Evolutionary conservation across 495 filamentous ascomycete species (phyloP).

Genomic region (Penicillium maclennaniae): DNA sequence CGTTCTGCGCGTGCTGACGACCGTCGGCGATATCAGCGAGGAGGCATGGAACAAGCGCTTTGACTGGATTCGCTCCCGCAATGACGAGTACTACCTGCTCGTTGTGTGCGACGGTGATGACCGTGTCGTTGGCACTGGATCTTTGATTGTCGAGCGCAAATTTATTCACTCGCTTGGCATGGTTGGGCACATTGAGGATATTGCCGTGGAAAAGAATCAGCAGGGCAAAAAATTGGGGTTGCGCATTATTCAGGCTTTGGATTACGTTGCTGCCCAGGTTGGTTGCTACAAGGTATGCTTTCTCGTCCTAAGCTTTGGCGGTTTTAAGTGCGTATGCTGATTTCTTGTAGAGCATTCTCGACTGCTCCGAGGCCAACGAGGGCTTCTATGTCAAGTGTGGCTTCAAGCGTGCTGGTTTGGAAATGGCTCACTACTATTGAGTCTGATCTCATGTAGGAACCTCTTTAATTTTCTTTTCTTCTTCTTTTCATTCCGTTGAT

Average conservation of each 20-base stretch:
- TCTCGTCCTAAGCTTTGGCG: neutral
- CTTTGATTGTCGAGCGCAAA: conserved; percentile 70
- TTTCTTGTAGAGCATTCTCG: conserved; percentile 57
- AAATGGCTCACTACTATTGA: conserved; percentile 97
- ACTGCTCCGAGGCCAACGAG: conserved; percentile 82
- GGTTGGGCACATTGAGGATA: conserved; percentile 98
- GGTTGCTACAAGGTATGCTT: conserved; percentile 86
- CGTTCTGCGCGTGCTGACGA: conserved; percentile 85
- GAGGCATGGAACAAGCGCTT: conserved; percentile 74
- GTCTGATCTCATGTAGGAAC: neutral
- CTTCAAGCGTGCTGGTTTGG: conserved; percentile 85
- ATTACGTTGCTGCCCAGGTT: conserved; percentile 76
- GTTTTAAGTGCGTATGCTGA: conserved; percentile 3
- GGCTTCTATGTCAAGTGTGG: conserved; percentile 99
- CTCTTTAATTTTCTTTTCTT: neutral
- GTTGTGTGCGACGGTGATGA: conserved; percentile 70
- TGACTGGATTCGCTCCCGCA: conserved; percentile 74
- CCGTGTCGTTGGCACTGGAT: conserved; percentile 80
- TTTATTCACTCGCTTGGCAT: conserved; percentile 47
- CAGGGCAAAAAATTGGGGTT: conserved; percentile 96
- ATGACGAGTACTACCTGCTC: conserved; percentile 79
- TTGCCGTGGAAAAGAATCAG: conserved; percentile 87
- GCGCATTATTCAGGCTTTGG: conserved; percentile 89
- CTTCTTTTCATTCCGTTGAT: conserved; percentile 1
- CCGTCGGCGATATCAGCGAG: conserved; percentile 81